Evolutionary conservation across 208 protist species (phyloP).

Genomic region (Trichomonas gallinae): DNA sequence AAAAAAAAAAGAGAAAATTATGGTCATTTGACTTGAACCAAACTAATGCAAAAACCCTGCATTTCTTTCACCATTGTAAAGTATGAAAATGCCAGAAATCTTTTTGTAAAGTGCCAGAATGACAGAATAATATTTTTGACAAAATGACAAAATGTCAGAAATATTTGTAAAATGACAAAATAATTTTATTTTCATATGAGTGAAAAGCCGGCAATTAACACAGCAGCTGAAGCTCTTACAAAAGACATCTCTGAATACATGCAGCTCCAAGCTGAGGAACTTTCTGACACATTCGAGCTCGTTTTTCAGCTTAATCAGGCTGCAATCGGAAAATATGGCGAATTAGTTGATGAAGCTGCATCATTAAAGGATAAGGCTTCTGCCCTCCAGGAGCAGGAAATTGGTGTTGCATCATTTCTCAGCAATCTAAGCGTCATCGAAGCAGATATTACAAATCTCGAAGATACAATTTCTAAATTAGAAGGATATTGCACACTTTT

Average conservation of each 20-base stretch:
- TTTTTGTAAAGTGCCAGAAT: no score
- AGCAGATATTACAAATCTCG: not conserved
- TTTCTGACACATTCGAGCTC: constrained; percentile 1
- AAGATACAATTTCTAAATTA: not conserved
- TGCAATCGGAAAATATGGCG: not conserved
- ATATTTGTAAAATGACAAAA: no score
- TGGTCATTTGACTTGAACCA: no score
- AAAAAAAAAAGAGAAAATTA: no score
- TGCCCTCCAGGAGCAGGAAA: not conserved
- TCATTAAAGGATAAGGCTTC: not conserved
- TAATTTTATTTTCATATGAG: not conserved
- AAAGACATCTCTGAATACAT: not conserved
- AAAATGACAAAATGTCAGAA: no score
- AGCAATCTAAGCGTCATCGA: not conserved
- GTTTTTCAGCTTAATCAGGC: constrained; percentile 11
- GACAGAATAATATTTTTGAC: no score
- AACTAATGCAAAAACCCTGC: no score
- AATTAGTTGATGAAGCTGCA: not conserved
- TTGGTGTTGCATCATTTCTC: constrained; percentile 4
- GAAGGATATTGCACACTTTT: not conserved
- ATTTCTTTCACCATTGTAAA: no score
- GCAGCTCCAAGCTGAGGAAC: constrained; percentile 6
- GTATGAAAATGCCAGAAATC: no score
- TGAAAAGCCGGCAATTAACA: not conserved
- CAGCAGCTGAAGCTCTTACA: not conserved